Base-by-base conservation (phyloP, 176 grass and related monocot genomes). In the Neostapfia colusana region DNA sequence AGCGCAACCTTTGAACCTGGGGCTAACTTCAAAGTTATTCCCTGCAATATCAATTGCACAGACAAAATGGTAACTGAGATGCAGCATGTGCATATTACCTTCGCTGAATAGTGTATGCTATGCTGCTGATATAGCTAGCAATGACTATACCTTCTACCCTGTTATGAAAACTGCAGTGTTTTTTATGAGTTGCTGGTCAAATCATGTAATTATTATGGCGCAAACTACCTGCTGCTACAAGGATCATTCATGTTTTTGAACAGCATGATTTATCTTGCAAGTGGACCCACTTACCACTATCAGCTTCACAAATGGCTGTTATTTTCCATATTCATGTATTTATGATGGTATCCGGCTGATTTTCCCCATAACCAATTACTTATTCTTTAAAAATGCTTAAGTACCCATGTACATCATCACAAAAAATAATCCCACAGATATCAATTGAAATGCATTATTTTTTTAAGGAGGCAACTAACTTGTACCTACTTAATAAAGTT, bases 1-100 rank as follows among this genome's bases (percentile, higher is more conserved):
- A 98, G 95, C 28, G 95, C 95, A 82, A 90, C 91, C 85, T 99
- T 95, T 79, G 89, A 89, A 60, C 91, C 95, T 58, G 89, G 91
- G 13, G 79, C 88, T 82, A 99, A 84, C 82, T 99, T 99, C 35
- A 99, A 81, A 40, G 87, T 87, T 86, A 99, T 94, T 63, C 95
- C 95, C 95, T 99, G 80, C 35, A 84, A 80, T 77, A 70, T 88
- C 31, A 20, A 65, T 64, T 28, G 42, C 5, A 74, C 5, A 26
- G 7, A 43, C 31, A 83, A 40, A 46, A 79, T 38, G 36, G 56
- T 27, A 79, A 68, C 1, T 71, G 8, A 7, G 28, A 76, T 74
- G 70, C 38, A 38, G 21, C 38, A 23, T 28, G 64, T 27, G 76
- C 17, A 28, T 82, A 11, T 42, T 58, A 26, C 24, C 9, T 24